Base-by-base conservation (phyloP, 768 basidiomycete species). In the Mycena maculata region DNA sequence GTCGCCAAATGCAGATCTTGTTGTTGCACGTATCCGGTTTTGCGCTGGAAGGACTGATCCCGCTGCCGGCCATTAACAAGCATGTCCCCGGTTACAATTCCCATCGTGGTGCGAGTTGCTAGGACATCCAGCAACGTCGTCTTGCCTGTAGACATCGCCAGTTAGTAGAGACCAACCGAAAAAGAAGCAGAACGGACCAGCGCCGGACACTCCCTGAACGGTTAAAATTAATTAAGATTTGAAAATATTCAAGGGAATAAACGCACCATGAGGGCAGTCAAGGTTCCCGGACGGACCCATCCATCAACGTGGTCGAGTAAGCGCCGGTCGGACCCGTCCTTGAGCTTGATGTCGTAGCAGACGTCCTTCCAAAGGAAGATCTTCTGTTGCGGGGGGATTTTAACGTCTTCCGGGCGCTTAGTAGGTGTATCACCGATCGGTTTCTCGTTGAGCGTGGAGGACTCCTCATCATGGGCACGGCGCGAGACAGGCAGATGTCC, bases 11-110 rank as follows among this genome's bases (percentile, higher is more conserved):
- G 86, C 15, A 81, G 73, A 68, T 83, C 83, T 63, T 76, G 77
- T 66, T 87, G 86, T 67, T 87, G 85, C 33, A 81, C 82, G 65
- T 83, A 85, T 7, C 82, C 83, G 76, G 80, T 74, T 78, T 83
- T 82, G 76, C 84, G 75, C 74, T 78, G 73, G 62, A 80, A 83
- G 39, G 81, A 78, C 7, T 78, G 73, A 54, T 81, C 79, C 38
- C 75, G 72, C 50, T 70, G 66, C 8, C 61, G 65, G 15, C 75
- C 67, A 78, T 84, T 81, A 67, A 86, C 80, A 36, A 83, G 74
- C 68, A 84, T 77, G 20, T 83, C 82, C 20, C 85, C 85, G 27
- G 76, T 69, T 38, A 86, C 80, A 38, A 85, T 80, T 65, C 85
- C 85, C 74, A 82, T 81, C 10, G 79, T 86, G 68, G 84, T 84